Evolutionary conservation across 2,329 filamentous ascomycete genomes (phyloP), one percentile per base, ranked within the genome.

Genomic region (Colletotrichum euphorbiae): DNA sequence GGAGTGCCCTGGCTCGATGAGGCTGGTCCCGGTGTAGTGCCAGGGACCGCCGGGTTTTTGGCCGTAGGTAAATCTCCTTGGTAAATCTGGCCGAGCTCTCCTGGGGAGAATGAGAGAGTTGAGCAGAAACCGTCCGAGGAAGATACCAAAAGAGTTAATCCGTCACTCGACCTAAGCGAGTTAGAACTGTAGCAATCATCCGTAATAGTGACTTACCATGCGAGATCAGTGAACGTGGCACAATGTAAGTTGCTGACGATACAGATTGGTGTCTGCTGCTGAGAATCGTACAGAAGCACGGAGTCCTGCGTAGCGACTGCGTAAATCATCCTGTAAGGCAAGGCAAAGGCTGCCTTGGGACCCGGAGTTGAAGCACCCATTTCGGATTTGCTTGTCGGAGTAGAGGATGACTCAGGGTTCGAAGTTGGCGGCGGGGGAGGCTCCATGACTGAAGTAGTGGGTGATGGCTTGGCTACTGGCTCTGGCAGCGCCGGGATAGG

Each of bases 41-140:
- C 46, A 5, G 61, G 42, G 33, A 80, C 78, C 6, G 80, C 75
- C 24, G 81, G 77, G 63, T 80, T 76, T 72, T 85, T 88, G 33
- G 80, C 76, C 13, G 82, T 81, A n/a, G 84, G 82, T 43, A 90
- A 77, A 58, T 93, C 89, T 36, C 90, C 91, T 8, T 89, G 90
- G 77, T 97, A 97, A 5, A 89, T 81, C 71, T 95, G 90, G 12
- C 96, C 96, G 1, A 99, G 83, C 78, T 99, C 96, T 8, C 93
- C 93, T 2, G 91, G 83, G 1, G 88, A 80, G 76, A 99, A 99
- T 0, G 94, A 92, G 6, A 99, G 83, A 0, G 93, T 91, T 0
- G 96, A 99, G 78, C 96, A 99, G 82, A 98, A 99, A 0, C 96
- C 96, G 78, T 99, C 96, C 0, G 96, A 98, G 0, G 96, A 99